phyloP scores from a whole-genome alignment of 805 yeast genomes.

The Starmerella geochares region DNA sequence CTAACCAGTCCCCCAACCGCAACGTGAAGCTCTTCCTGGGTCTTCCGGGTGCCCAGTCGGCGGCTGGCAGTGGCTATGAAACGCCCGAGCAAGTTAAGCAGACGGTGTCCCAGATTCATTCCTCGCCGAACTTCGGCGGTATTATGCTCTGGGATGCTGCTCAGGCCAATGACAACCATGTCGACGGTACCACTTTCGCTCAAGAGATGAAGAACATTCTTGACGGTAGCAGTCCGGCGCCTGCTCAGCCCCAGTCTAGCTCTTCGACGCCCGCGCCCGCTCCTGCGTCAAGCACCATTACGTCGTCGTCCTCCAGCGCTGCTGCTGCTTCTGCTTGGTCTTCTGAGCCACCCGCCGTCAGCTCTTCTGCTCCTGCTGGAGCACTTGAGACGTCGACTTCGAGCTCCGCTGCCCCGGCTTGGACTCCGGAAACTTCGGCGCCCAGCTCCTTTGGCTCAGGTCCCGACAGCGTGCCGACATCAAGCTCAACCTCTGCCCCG shows the following conservation, averaged over 20 bases:
- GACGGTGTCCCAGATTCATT: slow-evolving; percentile 25
- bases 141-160: slow-evolving; percentile 82
- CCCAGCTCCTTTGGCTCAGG: too few species aligned
- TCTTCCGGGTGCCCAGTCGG: slow-evolving; percentile 51
- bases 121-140: slow-evolving; percentile 48
- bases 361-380: too few species aligned
- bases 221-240: slow-evolving; percentile 23
- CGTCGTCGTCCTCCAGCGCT: slow-evolving; percentile 6
- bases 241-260: slow-evolving; percentile 19
- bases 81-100: slow-evolving; percentile 32
- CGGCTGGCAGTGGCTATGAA: slow-evolving; percentile 48
- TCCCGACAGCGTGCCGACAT: too few species aligned
- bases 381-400: background rate
- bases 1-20: slow-evolving; percentile 49
- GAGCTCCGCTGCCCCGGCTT: slow-evolving; percentile 1
- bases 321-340: background rate
- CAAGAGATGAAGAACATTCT: slow-evolving; percentile 38
- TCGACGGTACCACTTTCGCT: slow-evolving; percentile 39
- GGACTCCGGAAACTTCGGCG: background rate
- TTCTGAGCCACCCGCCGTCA: too few species aligned
- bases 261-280: slow-evolving; percentile 8
- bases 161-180: slow-evolving; percentile 43
- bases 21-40: slow-evolving; percentile 65
- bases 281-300: slow-evolving; percentile 5
- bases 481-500: too few species aligned